Evolutionary conservation across 345 rosid species (phyloP), one percentile per base, ranked within the genome.

Genomic region (Pistacia integerrima): DNA sequence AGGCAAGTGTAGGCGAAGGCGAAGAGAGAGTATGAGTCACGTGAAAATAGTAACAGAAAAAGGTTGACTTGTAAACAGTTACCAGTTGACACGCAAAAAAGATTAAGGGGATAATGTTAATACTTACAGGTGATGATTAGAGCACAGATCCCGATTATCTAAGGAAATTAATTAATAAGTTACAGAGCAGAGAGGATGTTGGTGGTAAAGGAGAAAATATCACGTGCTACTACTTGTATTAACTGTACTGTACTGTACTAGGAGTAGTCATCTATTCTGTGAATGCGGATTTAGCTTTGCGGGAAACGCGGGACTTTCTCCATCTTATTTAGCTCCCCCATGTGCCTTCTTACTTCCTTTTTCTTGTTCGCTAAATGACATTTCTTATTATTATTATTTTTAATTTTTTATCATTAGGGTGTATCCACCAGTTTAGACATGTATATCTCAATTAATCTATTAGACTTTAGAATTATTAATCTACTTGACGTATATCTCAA

Each of bases 101-200:
- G 20, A 62, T 61, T 28, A 64, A 76, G n/a, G 13, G 18, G 60
- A 62, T 16, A 72, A 54, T 54, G 52, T 22, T 58, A 49, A 54
- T 7, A 62, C 44, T 80, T 57, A 70, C 75, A 69, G 0, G 52
- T 87, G 84, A 89, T 85, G 90, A 89, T 89, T 84, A 84, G 85
- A 6, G 89, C 88, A 67, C 89, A 78, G 88, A 85, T 85, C 87
- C 92, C 88, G 1, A 83, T 86, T 70, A 75, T 28, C 41, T 60
- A 14, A 36, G 63, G 8, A 41, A 16, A 44, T 66, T 17, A 67
- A 22, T 6, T 44, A 16, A 20, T 14, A 44, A 64, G 41, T 11
- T 13, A 18, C 18, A 16, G 57, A 54, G 57, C 55, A 10, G 2
- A 51, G 79, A 54, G 85, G 80, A 82, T 82, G 84, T 80, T 80